Evolutionary conservation across 164 flowering plant species (phyloP).

Genomic region (Macadamia integrifolia): DNA sequence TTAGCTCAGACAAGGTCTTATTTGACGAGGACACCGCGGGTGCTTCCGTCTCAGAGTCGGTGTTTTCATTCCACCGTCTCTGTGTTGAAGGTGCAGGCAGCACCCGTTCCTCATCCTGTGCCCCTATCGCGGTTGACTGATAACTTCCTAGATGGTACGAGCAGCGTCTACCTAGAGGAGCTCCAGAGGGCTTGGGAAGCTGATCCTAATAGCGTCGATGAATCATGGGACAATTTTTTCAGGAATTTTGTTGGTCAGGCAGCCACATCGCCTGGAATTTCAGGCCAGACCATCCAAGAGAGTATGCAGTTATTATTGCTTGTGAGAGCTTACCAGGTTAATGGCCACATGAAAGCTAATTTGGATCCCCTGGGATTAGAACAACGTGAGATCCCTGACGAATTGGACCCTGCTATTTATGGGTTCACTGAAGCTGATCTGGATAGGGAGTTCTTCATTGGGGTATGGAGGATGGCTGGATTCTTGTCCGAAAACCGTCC

Average conservation of each 20-base stretch:
- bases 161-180: conserved; percentile 93
- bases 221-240: conserved; percentile 97
- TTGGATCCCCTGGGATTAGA: conserved; percentile 83
- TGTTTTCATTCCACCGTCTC: conserved; percentile 48
- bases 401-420: conserved; percentile 66
- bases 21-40: conserved; percentile 25
- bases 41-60: conserved; percentile 34
- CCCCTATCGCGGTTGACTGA: conserved; percentile 86
- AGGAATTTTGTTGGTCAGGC: conserved; percentile 94
- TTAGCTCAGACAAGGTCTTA: conserved; percentile 46
- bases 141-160: conserved; percentile 90
- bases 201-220: conserved; percentile 90
- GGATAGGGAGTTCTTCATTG: conserved; percentile 88
- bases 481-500: conserved; percentile 95
- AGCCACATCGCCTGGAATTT: conserved; percentile 74
- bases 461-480: conserved; percentile 96
- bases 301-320: conserved; percentile 89
- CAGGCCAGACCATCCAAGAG: conserved; percentile 95
- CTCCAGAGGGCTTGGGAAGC: conserved; percentile 96
- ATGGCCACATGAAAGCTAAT: conserved; percentile 92
- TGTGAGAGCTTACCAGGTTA: conserved; percentile 93
- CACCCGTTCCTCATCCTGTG: conserved; percentile 83
- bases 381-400: conserved; percentile 65
- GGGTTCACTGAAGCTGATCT: conserved; percentile 93
- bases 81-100: conserved; percentile 46